phyloP scores from a whole-genome alignment of 2,329 filamentous ascomycete species.

The Apiospora hydei region DNA sequence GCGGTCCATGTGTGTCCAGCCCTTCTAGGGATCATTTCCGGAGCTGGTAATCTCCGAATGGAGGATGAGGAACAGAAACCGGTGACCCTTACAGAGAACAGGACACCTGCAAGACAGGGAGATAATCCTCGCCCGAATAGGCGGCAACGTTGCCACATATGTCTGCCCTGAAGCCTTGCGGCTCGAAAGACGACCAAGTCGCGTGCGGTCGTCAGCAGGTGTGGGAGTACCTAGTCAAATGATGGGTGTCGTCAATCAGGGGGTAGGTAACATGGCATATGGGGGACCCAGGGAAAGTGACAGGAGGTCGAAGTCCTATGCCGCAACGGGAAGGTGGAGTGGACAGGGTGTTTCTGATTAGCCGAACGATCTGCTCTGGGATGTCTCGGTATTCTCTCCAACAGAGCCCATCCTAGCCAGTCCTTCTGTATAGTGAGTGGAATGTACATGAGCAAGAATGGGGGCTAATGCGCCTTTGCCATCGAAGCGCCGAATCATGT shows the following conservation, averaged over 20 bases:
- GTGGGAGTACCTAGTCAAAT: conserved; percentile 18
- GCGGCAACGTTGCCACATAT: conserved; percentile 19
- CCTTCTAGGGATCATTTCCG: not conserved
- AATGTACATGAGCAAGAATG: not conserved
- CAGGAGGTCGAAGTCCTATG: not conserved
- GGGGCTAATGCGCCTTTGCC: not conserved
- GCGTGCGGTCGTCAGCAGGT: conserved; percentile 9
- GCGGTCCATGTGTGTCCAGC: not conserved
- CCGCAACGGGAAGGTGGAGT: conserved; percentile 21
- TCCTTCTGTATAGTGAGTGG: not conserved
- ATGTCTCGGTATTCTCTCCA: conserved; percentile 1
- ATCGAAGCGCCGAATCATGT: not conserved
- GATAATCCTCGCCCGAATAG: not conserved
- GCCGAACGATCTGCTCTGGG: conserved; percentile 16
- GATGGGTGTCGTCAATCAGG: conserved; percentile 22
- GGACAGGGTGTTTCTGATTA: conserved; percentile 21
- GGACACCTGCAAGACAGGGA: not conserved
- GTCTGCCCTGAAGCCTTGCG: not conserved
- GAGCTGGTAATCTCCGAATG: conserved; percentile 1
- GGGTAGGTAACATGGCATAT: conserved; percentile 22
- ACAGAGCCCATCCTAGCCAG: not conserved
- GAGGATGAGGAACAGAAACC: not conserved
- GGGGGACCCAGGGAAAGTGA: not conserved
- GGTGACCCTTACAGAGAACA: not conserved
- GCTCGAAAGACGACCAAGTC: conserved; percentile 15